Percentiles rank a stretch among this genome's conserved stretches.
Evolutionary conservation across 2,329 filamentous ascomycete genomes (phyloP).

Genomic region (Fusarium newnesense): DNA sequence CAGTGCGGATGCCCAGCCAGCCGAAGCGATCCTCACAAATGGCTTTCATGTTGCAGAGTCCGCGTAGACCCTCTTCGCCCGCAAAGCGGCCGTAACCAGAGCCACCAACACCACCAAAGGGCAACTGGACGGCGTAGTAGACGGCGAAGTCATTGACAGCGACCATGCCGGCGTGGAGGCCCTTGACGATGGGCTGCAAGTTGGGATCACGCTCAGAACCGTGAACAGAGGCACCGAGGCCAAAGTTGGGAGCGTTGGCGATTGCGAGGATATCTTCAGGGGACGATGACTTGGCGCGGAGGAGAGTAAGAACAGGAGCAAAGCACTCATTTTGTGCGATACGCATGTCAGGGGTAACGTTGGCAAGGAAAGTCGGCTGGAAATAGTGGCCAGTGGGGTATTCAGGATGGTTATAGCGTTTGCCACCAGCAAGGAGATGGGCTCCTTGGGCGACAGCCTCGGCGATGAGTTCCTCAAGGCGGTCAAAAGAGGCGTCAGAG

Average conservation of each 20-base stretch:
- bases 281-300: slow-evolving; percentile 74
- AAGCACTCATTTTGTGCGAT: slow-evolving; percentile 95
- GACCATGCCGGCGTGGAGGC: slow-evolving; percentile 87
- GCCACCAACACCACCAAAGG: slow-evolving; percentile 90
- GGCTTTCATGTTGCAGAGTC: slow-evolving; percentile 87
- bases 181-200: slow-evolving; percentile 71
- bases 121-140: slow-evolving; percentile 92
- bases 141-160: slow-evolving; percentile 95
- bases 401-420: slow-evolving; percentile 74
- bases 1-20: slow-evolving; percentile 73
- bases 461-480: slow-evolving; percentile 79
- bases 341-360: slow-evolving; percentile 85
- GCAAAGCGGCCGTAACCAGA: slow-evolving; percentile 95
- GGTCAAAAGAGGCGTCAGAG: slow-evolving; percentile 78
- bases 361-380: slow-evolving; percentile 86
- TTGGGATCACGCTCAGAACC: slow-evolving; percentile 71
- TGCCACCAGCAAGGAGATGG: slow-evolving; percentile 82
- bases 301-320: slow-evolving; percentile 86
- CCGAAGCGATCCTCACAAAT: slow-evolving; percentile 80
- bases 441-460: slow-evolving; percentile 85
- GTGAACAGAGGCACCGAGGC: slow-evolving; percentile 89
- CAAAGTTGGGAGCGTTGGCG: slow-evolving; percentile 86
- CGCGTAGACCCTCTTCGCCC: slow-evolving; percentile 85
- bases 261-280: slow-evolving; percentile 74
- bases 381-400: slow-evolving; percentile 91